These are phyloP conservation scores for Pichia gijzeniarum DNA, from an alignment of 805 yeast genomes.

Conservation along the genomic window DNA sequence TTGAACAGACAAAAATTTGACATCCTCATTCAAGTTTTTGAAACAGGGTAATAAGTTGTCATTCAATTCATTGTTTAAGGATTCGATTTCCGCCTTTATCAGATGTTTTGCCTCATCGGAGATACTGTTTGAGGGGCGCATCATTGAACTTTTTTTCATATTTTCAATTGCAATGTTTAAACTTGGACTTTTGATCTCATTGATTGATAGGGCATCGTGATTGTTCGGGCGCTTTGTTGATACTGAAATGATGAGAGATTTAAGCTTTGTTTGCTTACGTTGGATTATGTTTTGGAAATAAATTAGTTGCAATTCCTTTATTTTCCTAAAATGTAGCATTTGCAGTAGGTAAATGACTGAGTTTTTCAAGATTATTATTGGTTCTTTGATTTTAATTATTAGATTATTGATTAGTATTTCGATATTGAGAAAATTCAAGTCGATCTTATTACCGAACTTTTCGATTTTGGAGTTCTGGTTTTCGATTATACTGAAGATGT, in stretches of 20 bases:
- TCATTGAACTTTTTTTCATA: conserved; percentile 10
- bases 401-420: conserved; percentile 38
- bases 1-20: conserved; percentile 36
- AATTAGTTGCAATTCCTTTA: conserved; percentile 45
- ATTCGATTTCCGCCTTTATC: conserved; percentile 16
- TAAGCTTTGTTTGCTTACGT: conserved; percentile 33
- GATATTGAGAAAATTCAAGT: conserved; percentile 42
- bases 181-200: conserved; percentile 20
- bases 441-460: conserved; percentile 47
- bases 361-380: conserved; percentile 41
- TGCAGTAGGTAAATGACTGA: conserved; percentile 39
- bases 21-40: conserved; percentile 37
- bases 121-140: conserved; percentile 9
- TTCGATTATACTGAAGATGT: conserved; percentile 46
- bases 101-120: conserved; percentile 7
- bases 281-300: conserved; percentile 33
- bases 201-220: conserved; percentile 8
- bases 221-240: not conserved
- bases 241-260: conserved; percentile 16
- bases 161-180: conserved; percentile 27
- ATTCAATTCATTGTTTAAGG: conserved; percentile 20
- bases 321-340: conserved; percentile 42
- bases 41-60: conserved; percentile 46
- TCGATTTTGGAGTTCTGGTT: conserved; percentile 34
- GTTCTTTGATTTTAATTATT: conserved; percentile 43